Evolutionary conservation across 768 basidiomycete genomes (phyloP).

Genomic region (Mycena vitilis): DNA sequence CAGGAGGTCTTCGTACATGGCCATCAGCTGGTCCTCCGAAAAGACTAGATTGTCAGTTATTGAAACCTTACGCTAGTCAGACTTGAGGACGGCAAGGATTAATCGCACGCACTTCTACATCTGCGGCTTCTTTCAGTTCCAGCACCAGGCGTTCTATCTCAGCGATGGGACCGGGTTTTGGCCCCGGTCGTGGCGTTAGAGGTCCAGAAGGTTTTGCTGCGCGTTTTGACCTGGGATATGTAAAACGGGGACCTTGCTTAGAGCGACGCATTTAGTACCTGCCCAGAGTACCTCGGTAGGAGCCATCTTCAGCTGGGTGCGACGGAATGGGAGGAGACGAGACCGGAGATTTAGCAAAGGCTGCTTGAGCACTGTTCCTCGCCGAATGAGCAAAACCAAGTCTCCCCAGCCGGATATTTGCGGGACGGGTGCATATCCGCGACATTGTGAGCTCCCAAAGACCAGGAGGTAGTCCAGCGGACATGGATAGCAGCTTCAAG

Average conservation of each 20-base stretch:
- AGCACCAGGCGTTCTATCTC: slow-evolving; percentile 52
- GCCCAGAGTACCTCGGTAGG: slow-evolving; percentile 16
- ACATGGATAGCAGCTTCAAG: slow-evolving; percentile 5
- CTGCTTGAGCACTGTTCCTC: slow-evolving; percentile 29
- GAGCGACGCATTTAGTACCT: slow-evolving; percentile 10
- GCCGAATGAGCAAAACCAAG: slow-evolving; percentile 35
- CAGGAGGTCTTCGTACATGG: slow-evolving; percentile 59
- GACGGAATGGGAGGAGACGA: slow-evolving; percentile 5
- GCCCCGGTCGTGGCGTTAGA: slow-evolving; percentile 34
- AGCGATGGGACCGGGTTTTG: slow-evolving; percentile 28
- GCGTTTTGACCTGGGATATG: slow-evolving; percentile 17
- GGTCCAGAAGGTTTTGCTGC: slow-evolving; percentile 24
- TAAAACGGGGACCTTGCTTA: neutral
- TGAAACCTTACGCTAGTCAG: slow-evolving; percentile 42
- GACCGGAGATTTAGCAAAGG: slow-evolving; percentile 14
- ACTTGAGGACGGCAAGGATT: neutral
- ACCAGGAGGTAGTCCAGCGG: slow-evolving; percentile 28
- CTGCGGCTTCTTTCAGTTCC: slow-evolving; percentile 50
- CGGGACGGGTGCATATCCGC: slow-evolving; percentile 18
- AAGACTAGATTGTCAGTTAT: slow-evolving; percentile 49
- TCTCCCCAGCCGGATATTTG: slow-evolving; percentile 19
- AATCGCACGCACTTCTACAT: slow-evolving; percentile 45
- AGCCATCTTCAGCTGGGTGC: neutral
- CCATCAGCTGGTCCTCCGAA: slow-evolving; percentile 55
- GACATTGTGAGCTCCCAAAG: slow-evolving; percentile 38